Evolutionary conservation across 2,329 filamentous ascomycete genomes (phyloP).

Genomic region (Aspergillus tubingensis): DNA sequence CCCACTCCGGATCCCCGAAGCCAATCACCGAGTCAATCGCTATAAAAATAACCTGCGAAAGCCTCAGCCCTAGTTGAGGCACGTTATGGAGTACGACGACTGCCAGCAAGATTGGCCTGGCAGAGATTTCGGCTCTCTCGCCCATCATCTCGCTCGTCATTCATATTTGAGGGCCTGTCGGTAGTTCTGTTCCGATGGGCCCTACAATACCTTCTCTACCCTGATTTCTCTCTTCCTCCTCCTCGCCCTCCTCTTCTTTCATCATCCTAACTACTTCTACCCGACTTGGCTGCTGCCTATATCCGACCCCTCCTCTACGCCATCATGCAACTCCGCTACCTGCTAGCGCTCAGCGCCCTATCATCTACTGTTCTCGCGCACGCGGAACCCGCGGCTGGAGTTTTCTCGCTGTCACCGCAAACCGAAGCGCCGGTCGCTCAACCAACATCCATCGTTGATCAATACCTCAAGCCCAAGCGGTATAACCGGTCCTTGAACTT

Average conservation of each 20-base stretch:
- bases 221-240: neutral
- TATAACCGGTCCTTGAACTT: neutral
- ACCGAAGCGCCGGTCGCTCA: neutral
- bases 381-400: neutral
- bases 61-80: slow-evolving; percentile 10
- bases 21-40: neutral
- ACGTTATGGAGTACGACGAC: slow-evolving; percentile 5
- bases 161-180: neutral
- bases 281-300: neutral
- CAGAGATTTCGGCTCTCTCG: slow-evolving; percentile 1
- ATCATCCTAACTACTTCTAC: neutral
- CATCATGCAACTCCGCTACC: neutral
- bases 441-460: neutral
- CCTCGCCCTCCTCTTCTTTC: neutral
- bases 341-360: neutral
- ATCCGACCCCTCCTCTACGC: too few species aligned
- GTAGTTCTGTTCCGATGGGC: neutral
- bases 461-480: neutral
- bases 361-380: neutral
- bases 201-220: neutral
- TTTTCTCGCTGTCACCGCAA: neutral
- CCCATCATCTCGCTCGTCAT: neutral
- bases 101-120: neutral
- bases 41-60: slow-evolving; percentile 5
- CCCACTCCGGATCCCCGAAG: neutral